Base-by-base conservation (phyloP, 176 grass and related monocot species). In the Canna indica region DNA sequence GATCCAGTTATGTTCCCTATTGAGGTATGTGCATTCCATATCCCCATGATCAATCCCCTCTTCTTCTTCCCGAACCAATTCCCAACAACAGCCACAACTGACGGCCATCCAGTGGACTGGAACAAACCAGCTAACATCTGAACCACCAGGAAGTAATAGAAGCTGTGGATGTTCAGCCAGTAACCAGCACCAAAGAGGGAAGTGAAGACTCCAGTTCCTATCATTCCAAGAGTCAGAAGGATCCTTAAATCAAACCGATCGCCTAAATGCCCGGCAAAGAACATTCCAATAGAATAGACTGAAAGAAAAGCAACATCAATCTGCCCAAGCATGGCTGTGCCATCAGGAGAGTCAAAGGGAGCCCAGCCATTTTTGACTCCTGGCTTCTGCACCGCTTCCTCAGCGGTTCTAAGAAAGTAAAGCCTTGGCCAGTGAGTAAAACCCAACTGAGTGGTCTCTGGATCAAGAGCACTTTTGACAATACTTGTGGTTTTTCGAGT, bases 41-140 rank as follows among this genome's bases (percentile, higher is more conserved):
- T 70, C 68, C 67, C 68, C 68, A 70, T 70, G 68, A 70, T 70
- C 16, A 70, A 45, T 33, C 68, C 68, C 45, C 68, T 70, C 46
- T 70, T 70, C 44, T 48, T 34, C 41, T 70, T 70, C 13, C 68
- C 68, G 1, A 70, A 70, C 68, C 68, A 70, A 31, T 48, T 70
- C 6, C 68, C 68, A 28, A 70, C 68, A 7, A 70, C 68, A 2
- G 68, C 45, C 44, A 70, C 45, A 1, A 70, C 68, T 24, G 68
- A 70, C 7, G 68, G 68, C 68, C 68, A 70, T 18, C 68, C 68
- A 18, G 68, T 48, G 28, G 68, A 47, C 68, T 70, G 68, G 26
- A 70, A 70, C 45, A 70, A 18, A 2, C 68, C 68, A 12, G 68
- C 68, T 16, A 70, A 22, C 45, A 70, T 48, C 68, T 70, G 68